Percentiles rank a stretch among this genome's conserved stretches.
Conservation (phyloP, 2,329 filamentous ascomycete species). For the Blumeria hordei region DNA sequence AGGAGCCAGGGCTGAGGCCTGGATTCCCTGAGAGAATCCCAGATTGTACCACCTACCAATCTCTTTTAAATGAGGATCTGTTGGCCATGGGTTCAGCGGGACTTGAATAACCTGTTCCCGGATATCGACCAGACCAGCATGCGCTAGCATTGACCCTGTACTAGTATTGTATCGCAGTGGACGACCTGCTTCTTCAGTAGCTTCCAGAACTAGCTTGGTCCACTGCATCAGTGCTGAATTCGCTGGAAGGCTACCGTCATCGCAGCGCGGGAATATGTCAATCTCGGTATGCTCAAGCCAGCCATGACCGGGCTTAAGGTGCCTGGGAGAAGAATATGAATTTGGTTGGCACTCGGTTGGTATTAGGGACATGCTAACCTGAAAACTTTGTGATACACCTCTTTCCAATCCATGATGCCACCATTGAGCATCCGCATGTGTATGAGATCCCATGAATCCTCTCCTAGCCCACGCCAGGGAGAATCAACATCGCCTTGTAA, state of each 20-base stretch:
- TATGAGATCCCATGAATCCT: constrained; percentile 38
- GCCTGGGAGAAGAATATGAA: constrained; percentile 21
- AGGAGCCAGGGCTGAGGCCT: constrained; percentile 49
- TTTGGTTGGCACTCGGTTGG: neutral
- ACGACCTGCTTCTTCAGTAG: constrained; percentile 39
- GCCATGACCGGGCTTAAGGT: constrained; percentile 52
- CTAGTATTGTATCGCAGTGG: constrained; percentile 39
- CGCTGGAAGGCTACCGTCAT: constrained; percentile 34
- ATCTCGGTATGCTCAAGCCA: constrained; percentile 76
- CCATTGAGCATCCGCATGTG: constrained; percentile 62
- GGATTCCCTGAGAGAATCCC: constrained; percentile 46
- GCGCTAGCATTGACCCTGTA: constrained; percentile 35
- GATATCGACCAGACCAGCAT: constrained; percentile 60
- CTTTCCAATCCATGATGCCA: constrained; percentile 51
- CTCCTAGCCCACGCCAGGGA: constrained; percentile 32
- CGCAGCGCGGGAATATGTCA: constrained; percentile 52
- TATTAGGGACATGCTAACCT: constrained; percentile 19
- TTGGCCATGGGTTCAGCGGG: constrained; percentile 51
- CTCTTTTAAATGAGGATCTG: constrained; percentile 36
- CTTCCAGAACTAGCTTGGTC: constrained; percentile 42
- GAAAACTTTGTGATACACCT: constrained; percentile 46
- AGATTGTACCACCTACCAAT: constrained; percentile 70
- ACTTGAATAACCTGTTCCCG: constrained; percentile 42
- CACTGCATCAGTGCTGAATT: constrained; percentile 39
- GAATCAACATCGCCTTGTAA: constrained; percentile 55